phyloP scores from a whole-genome alignment of 1,284 basidiomycete genomes.

The Ceratobasidium sp. region DNA sequence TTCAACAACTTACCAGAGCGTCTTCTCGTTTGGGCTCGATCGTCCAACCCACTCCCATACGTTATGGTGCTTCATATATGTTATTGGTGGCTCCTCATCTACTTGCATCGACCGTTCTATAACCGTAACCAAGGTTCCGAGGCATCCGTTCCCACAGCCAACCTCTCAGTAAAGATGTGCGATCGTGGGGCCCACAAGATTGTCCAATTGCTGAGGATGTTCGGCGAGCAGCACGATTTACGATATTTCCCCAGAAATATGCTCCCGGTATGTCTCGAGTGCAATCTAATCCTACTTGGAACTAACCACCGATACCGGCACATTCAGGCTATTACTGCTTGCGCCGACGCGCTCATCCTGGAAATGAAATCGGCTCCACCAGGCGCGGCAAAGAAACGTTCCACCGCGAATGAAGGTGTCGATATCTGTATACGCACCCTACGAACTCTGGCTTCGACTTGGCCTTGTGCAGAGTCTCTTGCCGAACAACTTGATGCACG shows the following conservation, averaged over 20 bases:
- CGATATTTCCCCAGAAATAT: conserved; percentile 15
- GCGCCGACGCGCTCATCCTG: neutral
- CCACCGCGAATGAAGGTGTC: neutral
- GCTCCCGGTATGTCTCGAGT: neutral
- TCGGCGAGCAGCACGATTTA: conserved; percentile 21
- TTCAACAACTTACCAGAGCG: conserved; percentile 62
- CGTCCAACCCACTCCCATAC: conserved; percentile 62
- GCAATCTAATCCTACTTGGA: too few relatives aligned
- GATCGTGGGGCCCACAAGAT: conserved; percentile 70
- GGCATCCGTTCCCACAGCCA: conserved; percentile 49
- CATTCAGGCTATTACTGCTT: conserved; percentile 2
- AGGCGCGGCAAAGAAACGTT: neutral
- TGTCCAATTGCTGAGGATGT: conserved; percentile 58
- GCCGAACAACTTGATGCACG: conserved; percentile 9
- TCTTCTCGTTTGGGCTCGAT: conserved; percentile 56
- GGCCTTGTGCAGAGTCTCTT: conserved; percentile 2
- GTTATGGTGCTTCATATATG: conserved; percentile 67
- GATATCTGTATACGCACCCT: neutral
- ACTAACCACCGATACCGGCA: too few relatives aligned
- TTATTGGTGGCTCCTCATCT: conserved; percentile 68
- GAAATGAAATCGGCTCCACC: neutral
- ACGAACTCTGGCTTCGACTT: neutral
- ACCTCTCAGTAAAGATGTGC: conserved; percentile 54
- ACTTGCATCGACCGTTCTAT: conserved; percentile 71
- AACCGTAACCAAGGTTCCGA: conserved; percentile 49